These are phyloP conservation scores for Dysphania ambrosioides DNA, from an alignment of 148 eudicot genomes.

Conservation along the genomic window DNA sequence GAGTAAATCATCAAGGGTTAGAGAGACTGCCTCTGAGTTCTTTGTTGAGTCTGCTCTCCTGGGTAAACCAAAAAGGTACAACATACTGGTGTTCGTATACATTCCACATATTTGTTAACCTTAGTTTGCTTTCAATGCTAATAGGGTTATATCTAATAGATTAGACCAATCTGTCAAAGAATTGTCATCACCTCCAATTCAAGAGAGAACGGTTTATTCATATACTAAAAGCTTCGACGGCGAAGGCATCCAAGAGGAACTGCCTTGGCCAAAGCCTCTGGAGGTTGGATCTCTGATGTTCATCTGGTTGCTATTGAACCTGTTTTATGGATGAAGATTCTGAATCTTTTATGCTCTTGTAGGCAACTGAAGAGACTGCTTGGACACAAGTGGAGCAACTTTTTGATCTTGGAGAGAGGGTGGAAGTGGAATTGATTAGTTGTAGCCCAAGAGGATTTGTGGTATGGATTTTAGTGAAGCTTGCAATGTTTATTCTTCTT, in stretches of 20 bases:
- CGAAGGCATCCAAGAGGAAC: slow-evolving; percentile 40
- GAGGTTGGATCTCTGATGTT: slow-evolving; percentile 39
- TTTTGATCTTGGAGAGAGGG: slow-evolving; percentile 51
- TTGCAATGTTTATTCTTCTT: neutral
- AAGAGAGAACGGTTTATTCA: slow-evolving; percentile 24
- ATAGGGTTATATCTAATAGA: slow-evolving; percentile 45
- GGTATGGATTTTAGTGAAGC: slow-evolving; percentile 41
- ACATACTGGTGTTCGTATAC: neutral
- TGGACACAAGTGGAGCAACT: slow-evolving; percentile 70
- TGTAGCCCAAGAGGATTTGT: slow-evolving; percentile 83
- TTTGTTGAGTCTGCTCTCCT: slow-evolving; percentile 46
- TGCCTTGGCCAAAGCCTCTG: slow-evolving; percentile 36
- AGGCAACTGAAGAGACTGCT: slow-evolving; percentile 71
- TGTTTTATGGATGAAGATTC: slow-evolving; percentile 4
- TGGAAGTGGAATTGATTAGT: slow-evolving; percentile 77
- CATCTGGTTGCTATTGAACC: neutral
- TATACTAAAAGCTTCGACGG: slow-evolving; percentile 34
- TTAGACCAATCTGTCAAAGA: slow-evolving; percentile 56
- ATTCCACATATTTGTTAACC: slow-evolving; percentile 3
- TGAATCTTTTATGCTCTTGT: slow-evolving; percentile 23
- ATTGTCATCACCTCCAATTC: slow-evolving; percentile 33
- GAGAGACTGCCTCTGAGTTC: slow-evolving; percentile 18
- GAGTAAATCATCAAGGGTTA: slow-evolving; percentile 26
- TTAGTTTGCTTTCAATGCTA: slow-evolving; percentile 15
- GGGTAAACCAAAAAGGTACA: slow-evolving; percentile 77